A percentile compares a stretch with the other conserved stretches of the same genome.
phyloP scores from a whole-genome alignment of 2,329 filamentous ascomycete species.

The Chrysoporthe puriensis region DNA sequence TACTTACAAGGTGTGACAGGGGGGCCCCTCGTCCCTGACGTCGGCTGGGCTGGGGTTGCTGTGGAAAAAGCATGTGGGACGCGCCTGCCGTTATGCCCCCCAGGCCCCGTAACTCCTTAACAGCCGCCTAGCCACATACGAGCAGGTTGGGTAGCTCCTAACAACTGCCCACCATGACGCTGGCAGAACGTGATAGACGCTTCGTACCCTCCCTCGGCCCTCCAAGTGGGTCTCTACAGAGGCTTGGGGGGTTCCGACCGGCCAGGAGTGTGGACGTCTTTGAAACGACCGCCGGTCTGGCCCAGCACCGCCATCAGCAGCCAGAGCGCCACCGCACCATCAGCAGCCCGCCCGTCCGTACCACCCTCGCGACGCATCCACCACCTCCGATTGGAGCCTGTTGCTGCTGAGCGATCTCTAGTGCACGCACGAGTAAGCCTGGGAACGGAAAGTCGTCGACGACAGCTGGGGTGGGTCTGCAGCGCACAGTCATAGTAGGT shows the following conservation, averaged over 20 bases:
- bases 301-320: slow-evolving; percentile 1
- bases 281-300: slow-evolving; percentile 16
- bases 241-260: not conserved
- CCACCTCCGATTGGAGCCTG: not conserved
- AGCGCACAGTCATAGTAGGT: not conserved
- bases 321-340: not conserved
- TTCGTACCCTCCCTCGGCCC: not conserved
- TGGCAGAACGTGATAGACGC: slow-evolving; percentile 15
- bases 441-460: no score
- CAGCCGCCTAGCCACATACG: not conserved
- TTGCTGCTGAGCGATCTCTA: not conserved
- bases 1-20: not conserved
- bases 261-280: slow-evolving; percentile 1
- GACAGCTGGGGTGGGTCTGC: not conserved
- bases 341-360: not conserved
- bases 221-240: slow-evolving; percentile 13
- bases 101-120: slow-evolving; percentile 4
- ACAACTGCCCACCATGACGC: slow-evolving; percentile 2
- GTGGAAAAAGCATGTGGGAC: not conserved
- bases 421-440: not conserved
- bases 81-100: not conserved
- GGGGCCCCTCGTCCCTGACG: slow-evolving; percentile 27
- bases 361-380: slow-evolving; percentile 1
- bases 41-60: slow-evolving; percentile 19
- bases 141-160: slow-evolving; percentile 1